Conservation (phyloP, 768 basidiomycete genomes). For the Mycena filopes region DNA sequence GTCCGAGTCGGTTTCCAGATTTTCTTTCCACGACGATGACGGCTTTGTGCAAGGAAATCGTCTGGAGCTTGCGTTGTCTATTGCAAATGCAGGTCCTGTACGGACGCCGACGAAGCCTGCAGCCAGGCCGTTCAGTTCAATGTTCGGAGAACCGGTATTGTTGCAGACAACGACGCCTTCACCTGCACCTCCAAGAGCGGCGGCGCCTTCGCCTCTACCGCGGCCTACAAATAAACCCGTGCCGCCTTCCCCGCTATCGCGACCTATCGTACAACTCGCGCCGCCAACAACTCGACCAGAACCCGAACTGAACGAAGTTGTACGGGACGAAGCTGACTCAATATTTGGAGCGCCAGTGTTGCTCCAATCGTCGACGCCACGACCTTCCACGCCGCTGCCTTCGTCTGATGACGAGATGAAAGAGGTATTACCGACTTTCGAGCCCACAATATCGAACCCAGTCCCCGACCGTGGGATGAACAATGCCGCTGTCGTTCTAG, state of each 20-base stretch:
- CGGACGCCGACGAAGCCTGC: slow-evolving; percentile 32
- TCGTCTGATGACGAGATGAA: slow-evolving; percentile 53
- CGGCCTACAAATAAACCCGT: neutral
- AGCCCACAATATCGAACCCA: neutral
- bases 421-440: slow-evolving; percentile 40
- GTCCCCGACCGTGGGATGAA: too few relatives aligned
- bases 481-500: neutral
- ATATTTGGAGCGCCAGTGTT: slow-evolving; percentile 13
- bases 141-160: slow-evolving; percentile 25
- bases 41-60: slow-evolving; percentile 60
- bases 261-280: too few relatives aligned
- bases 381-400: neutral
- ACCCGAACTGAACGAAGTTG: neutral
- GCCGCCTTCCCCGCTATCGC: neutral
- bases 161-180: slow-evolving; percentile 4
- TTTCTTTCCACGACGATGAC: slow-evolving; percentile 50
- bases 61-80: slow-evolving; percentile 74
- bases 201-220: neutral
- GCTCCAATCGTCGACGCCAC: slow-evolving; percentile 6
- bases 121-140: slow-evolving; percentile 6
- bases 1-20: slow-evolving; percentile 22
- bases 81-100: slow-evolving; percentile 66
- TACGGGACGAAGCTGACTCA: neutral
- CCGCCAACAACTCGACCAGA: neutral
- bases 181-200: slow-evolving; percentile 4